These are phyloP conservation scores for Ciborinia camelliae DNA, from an alignment of 2,329 filamentous ascomycete species.

Conservation along the genomic window DNA sequence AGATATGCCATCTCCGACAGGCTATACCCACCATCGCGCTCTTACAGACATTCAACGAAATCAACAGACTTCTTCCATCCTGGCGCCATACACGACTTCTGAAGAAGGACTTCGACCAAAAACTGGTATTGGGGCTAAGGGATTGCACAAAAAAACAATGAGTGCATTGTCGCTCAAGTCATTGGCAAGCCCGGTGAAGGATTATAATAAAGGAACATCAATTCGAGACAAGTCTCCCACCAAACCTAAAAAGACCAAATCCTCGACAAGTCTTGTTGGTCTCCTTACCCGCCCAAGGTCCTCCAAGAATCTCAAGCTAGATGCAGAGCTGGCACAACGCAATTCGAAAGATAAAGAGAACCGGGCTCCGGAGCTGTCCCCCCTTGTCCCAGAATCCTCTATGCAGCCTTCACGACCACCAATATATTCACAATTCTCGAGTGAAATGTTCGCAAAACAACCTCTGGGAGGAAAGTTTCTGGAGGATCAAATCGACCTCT, in stretches of 20 bases:
- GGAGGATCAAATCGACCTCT: constrained; percentile 38
- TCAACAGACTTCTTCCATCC: constrained; percentile 42
- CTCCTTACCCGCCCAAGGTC: constrained; percentile 75
- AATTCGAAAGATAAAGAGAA: constrained; percentile 77
- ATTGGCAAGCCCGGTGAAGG: constrained; percentile 37
- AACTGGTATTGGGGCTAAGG: constrained; percentile 37
- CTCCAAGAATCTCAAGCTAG: constrained; percentile 60
- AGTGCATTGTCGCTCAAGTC: constrained; percentile 47
- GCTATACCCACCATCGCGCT: constrained; percentile 43
- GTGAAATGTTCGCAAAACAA: constrained; percentile 39
- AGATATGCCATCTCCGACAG: constrained; percentile 36
- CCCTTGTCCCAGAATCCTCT: constrained; percentile 42
- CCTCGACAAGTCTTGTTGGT: constrained; percentile 70
- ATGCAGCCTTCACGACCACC: constrained; percentile 54
- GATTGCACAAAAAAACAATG: constrained; percentile 46
- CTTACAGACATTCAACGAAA: constrained; percentile 58
- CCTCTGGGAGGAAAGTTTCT: constrained; percentile 41
- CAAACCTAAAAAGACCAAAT: constrained; percentile 60
- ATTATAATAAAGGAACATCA: constrained; percentile 41
- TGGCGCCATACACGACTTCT: constrained; percentile 41
- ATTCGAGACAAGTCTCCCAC: constrained; percentile 64
- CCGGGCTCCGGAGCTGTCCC: constrained; percentile 52
- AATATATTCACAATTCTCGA: constrained; percentile 75
- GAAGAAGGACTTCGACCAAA: constrained; percentile 36
- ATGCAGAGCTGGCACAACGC: constrained; percentile 50